Conservation (phyloP, 495 filamentous ascomycete species). For the Opeltia flavorubescens region DNA sequence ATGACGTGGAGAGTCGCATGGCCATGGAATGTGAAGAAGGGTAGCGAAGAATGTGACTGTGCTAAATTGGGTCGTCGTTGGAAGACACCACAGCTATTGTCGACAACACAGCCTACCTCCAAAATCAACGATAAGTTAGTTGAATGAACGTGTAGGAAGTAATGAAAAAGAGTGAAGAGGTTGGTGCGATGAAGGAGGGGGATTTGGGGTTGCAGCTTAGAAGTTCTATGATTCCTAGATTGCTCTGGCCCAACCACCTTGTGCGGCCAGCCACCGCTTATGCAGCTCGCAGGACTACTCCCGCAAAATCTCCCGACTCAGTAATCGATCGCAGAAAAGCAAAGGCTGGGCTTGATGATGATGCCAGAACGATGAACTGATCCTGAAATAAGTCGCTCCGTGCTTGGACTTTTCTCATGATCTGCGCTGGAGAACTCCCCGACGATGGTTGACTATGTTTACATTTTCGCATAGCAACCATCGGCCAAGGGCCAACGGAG, state of each 20-base stretch:
- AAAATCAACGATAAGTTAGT: neutral
- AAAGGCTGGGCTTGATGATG: neutral
- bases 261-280: constrained; percentile 6
- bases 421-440: too few relatives aligned
- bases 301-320: neutral
- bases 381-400: too few relatives aligned
- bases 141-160: neutral
- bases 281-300: neutral
- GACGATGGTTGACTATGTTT: too few relatives aligned
- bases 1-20: constrained; percentile 14
- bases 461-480: constrained; percentile 2
- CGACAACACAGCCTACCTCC: neutral
- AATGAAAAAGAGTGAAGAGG: neutral
- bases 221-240: constrained; percentile 1
- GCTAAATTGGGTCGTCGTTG: neutral
- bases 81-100: too few relatives aligned
- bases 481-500: neutral
- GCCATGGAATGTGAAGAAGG: constrained; percentile 2
- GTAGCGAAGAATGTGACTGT: neutral
- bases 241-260: constrained; percentile 1
- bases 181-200: neutral
- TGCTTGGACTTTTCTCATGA: too few relatives aligned
- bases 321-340: neutral
- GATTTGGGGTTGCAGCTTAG: neutral
- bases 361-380: neutral